Evolutionary conservation across 108 stramenopile genomes (phyloP), one percentile per base, ranked within the genome.

Genomic region (Stephanodiscus triporus): DNA sequence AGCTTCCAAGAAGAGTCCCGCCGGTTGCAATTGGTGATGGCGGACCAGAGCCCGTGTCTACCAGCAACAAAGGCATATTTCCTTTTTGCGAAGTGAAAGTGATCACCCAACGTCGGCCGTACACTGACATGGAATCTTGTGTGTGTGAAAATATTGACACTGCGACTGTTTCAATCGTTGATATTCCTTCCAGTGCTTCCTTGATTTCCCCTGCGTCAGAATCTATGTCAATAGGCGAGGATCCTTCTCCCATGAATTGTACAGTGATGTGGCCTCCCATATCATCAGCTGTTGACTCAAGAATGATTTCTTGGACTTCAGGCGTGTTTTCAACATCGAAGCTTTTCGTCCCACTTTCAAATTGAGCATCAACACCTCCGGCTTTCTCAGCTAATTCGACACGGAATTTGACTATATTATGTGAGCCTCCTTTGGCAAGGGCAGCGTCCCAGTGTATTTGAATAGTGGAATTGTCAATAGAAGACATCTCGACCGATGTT

Each of bases 1-100:
- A 75, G 30, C 68, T 66, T 70, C 83, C 83, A 26, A 2, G 40
- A 27, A 84, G 34, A 22, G 78, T 69, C 2, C 75, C 83, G 14
- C 78, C 78, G 23, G 70, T 71, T 45, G 83, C 73, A 56, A 81
- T 66, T 16, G 80, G 75, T 32, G 81, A 72, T 38, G 73, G 77
- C 5, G 20, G 69, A 34, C 51, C 73, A 48, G 55, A 55, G 17
- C 81, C 81, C 20, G 87, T 73, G 32, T 74, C 65, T 4, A 86
- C 85, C 20, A 88, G 75, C 68, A 88, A 36, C 8, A 76, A 78
- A 26, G 85, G 87, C 34, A 73, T 26, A 58, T 84, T 61, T 6
- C 78, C 78, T 40, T 49, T 16, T 51, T 60, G 65, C 2, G 63
- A 37, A 11, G 40, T 19, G 60, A 79, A 79, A 37, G 72, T 79